Base-by-base conservation (phyloP, 2,329 filamentous ascomycete genomes). In the Aspergillus spinulosporus region DNA sequence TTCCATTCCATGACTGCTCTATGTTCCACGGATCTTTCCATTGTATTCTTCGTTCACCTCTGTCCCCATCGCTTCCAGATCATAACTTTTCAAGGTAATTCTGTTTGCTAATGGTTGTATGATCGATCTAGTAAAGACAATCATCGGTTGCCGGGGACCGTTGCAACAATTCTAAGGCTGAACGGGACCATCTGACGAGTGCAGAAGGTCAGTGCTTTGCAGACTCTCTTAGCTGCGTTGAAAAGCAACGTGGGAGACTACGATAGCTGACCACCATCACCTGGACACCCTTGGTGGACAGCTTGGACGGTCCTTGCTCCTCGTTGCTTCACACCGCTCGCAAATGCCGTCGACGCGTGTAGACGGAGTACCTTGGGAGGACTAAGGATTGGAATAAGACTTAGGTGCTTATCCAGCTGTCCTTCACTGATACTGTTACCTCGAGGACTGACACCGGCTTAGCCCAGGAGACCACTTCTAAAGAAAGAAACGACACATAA, bases 401-500 rank as follows among this genome's bases (percentile, higher is more conserved):
- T 4, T 28, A 4, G 26, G 3, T 28, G 26, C 26, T 5, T 28
- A 28, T 21, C 26, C 1, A 5, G 26, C 4, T 4, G 26, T 28
- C 26, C 4, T 28, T 5, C 26, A 28, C 26, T 28, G 26, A 28
- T 28, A 28, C 26, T 28, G 26, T 28, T 4, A 28, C 26, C 21
- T 28, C 26, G 26, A 28, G 26, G 26, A 28, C 4, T 28, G 3
- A 28, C 4, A 28, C 4, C 3, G 26, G 26, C 26, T 4, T 28
- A 28, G 4, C 26, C 26, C 36, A n/a, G 36, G 11, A 39, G 36
- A 39, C 12, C 12, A 11, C 5, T 9, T 44, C 49, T 51, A 44
- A 39, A 52, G 31, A 52, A 46, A 52, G 50, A 52, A 44, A 44
- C 29, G 42, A 52, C 50, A 46, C 50, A 52, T 52, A 52, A 52